Evolutionary conservation across 2,329 filamentous ascomycete species (phyloP), one percentile per base, ranked within the genome.

Genomic region (Ophiocordyceps australis): DNA sequence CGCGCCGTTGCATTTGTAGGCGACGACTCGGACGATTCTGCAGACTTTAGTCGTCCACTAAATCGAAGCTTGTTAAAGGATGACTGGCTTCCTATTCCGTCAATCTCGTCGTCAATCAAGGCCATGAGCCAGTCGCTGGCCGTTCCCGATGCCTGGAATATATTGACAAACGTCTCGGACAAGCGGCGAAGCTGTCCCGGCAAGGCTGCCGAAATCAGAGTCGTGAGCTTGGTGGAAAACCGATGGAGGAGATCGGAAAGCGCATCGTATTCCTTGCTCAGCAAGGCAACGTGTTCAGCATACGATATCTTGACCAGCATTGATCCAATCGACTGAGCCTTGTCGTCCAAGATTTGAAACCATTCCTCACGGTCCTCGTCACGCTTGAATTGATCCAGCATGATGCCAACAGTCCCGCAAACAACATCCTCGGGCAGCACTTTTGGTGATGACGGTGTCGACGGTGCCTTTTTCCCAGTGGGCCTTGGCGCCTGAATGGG

Each of bases 101-200:
- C 89, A 30, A 98, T 95, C 48, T 98, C 89, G 43, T 95, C 86
- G 48, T 98, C 89, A 0, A 94, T 80, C 21, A 98, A 58, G 3
- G 81, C 74, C 60, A 82, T 89, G 14, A 98, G 64, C 89, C 89
- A 98, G 31, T 94, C 82, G 22, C 66, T 65, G 3, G 80, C 78
- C 20, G 70, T 69, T 1, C 81, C 82, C 3, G 83, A 86, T 4
- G 92, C 85, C 43, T 98, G 89, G 40, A 86, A 98, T 27, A 98
- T 92, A 45, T 95, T 91, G 34, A 95, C 56, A 20, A 95, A 69
- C 16, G 78, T 73, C 43, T 94, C 85, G 3, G 83, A 79, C 7
- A 95, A 50, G n/a, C 70, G 65, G 27, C 77, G 76, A 18, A 94
- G 58, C 40, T 82, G 78, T 3, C 72, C 68, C 1, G 82, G 77